Evolutionary conservation across 148 eudicot species (phyloP).

Genomic region (Cornus suecica): DNA sequence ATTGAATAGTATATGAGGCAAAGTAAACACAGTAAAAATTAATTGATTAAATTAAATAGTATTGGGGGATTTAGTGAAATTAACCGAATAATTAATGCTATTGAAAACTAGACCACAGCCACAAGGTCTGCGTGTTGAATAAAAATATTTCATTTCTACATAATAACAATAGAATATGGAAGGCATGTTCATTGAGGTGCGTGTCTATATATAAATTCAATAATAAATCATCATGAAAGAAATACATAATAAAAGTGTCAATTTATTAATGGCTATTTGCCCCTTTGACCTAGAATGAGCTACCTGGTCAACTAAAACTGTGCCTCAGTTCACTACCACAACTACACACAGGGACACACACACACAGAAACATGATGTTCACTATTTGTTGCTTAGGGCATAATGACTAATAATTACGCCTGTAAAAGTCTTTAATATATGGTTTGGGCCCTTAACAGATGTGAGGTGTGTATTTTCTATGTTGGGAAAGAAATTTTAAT

Average conservation of each 20-base stretch:
- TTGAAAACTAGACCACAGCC: too few species aligned
- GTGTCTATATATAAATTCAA: neutral
- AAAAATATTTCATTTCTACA: too few species aligned
- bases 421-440: neutral
- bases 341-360: neutral
- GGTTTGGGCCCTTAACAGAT: neutral
- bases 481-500: neutral
- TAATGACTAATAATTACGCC: slow-evolving; percentile 7
- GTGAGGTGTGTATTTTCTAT: neutral
- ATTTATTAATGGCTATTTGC: neutral
- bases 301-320: slow-evolving; percentile 3
- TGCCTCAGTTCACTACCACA: neutral
- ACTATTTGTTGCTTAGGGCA: neutral
- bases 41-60: too few species aligned
- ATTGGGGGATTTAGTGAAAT: too few species aligned
- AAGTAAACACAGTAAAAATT: too few species aligned
- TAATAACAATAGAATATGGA: neutral
- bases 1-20: too few species aligned
- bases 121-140: too few species aligned
- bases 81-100: too few species aligned
- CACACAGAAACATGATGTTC: neutral
- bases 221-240: too few species aligned
- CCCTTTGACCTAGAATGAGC: neutral
- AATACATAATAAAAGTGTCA: too few species aligned
- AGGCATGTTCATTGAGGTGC: neutral